phyloP scores from a whole-genome alignment of 352 stramenopile species.

The Globisporangium middletonii region DNA sequence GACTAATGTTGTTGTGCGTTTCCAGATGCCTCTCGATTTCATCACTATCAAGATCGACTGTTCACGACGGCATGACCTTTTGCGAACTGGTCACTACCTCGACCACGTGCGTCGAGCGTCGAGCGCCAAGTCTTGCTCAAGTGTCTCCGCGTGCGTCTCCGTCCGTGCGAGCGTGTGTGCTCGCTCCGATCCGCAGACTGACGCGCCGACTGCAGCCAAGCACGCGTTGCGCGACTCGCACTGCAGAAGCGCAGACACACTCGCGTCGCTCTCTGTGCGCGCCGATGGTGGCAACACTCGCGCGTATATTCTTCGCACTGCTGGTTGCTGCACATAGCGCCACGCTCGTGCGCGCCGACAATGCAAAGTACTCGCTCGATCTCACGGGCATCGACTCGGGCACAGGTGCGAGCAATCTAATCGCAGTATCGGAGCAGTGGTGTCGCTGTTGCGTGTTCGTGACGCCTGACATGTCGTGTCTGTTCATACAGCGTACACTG shows the following conservation, averaged over 20 bases:
- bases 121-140: neutral
- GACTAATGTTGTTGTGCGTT: too few relatives aligned
- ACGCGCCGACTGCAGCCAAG: too few relatives aligned
- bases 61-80: neutral
- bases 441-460: neutral
- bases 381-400: conserved; percentile 28
- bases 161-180: too few relatives aligned
- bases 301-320: neutral
- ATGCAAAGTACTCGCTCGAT: conserved; percentile 27
- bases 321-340: neutral
- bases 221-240: neutral
- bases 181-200: too few relatives aligned
- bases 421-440: neutral
- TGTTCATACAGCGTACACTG: conserved; percentile 25
- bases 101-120: neutral
- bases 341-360: conserved; percentile 10
- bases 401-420: conserved; percentile 13
- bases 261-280: too few relatives aligned
- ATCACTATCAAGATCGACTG: neutral
- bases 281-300: neutral
- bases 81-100: neutral
- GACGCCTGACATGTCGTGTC: neutral
- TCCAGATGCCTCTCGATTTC: neutral
- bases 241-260: neutral
- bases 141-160: too few relatives aligned